These are phyloP conservation scores for Petasospora rhodanensis DNA, from an alignment of 1,139 yeast species.

Conservation along the genomic window DNA sequence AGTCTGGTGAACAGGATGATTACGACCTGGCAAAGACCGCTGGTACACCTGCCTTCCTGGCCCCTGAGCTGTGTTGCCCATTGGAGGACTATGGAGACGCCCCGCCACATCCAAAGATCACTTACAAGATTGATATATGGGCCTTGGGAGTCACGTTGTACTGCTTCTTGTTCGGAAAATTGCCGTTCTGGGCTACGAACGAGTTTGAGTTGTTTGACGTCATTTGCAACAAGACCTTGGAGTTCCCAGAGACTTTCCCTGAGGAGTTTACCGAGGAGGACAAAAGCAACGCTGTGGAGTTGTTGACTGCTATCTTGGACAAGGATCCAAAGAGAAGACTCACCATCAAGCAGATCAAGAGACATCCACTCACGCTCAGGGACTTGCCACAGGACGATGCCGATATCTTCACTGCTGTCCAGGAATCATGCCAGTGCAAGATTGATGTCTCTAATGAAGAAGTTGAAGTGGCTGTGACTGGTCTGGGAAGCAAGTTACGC, in stretches of 20 bases:
- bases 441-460: slow-evolving; percentile 67
- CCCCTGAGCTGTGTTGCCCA: slow-evolving; percentile 63
- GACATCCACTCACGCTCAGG: slow-evolving; percentile 70
- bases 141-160: slow-evolving; percentile 91
- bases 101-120: slow-evolving; percentile 27
- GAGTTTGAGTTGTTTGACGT: slow-evolving; percentile 85
- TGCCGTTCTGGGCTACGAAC: slow-evolving; percentile 87
- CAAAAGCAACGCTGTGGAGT: slow-evolving; percentile 59
- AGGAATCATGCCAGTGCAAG: slow-evolving; percentile 27
- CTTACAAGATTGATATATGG: slow-evolving; percentile 52
- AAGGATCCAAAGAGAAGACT: slow-evolving; percentile 71
- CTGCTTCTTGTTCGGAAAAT: slow-evolving; percentile 80
- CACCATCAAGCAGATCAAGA: slow-evolving; percentile 68
- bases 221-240: slow-evolving; percentile 60
- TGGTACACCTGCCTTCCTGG: slow-evolving; percentile 85
- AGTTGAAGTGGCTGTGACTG: slow-evolving; percentile 71
- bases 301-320: slow-evolving; percentile 57
- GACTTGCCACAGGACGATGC: slow-evolving; percentile 48
- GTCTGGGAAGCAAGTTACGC: slow-evolving; percentile 65
- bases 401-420: slow-evolving; percentile 27
- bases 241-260: slow-evolving; percentile 54
- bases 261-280: slow-evolving; percentile 38
- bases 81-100: slow-evolving; percentile 20
- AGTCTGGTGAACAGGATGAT: slow-evolving; percentile 57
- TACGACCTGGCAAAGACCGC: slow-evolving; percentile 85